Evolutionary conservation across 352 stramenopile species (phyloP).

Genomic region (Phytophthora pisi): DNA sequence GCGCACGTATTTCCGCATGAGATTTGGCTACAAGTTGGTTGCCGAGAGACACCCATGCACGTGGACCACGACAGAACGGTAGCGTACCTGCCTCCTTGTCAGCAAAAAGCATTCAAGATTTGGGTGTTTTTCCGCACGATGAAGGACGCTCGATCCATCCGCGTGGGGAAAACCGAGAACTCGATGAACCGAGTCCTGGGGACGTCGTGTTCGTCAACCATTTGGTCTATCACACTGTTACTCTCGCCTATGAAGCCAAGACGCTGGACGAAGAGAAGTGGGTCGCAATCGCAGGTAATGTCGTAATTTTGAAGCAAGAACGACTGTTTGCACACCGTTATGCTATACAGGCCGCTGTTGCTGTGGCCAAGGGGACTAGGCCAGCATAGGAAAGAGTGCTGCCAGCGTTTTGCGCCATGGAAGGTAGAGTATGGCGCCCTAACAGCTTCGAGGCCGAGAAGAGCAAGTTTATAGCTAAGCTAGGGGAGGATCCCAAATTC

Average conservation of each 20-base stretch:
- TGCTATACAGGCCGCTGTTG: not conserved
- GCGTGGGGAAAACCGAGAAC: not conserved
- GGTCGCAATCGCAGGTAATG: too few relatives aligned
- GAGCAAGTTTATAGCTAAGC: not conserved
- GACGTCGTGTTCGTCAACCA: too few relatives aligned
- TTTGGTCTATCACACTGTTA: too few relatives aligned
- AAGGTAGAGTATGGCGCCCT: not conserved
- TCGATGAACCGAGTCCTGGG: not conserved
- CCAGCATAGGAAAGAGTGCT: not conserved
- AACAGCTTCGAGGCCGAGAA: not conserved
- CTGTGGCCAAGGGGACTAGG: not conserved
- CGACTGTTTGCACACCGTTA: not conserved
- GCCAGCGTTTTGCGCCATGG: not conserved
- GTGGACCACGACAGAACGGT: not conserved
- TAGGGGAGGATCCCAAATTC: not conserved
- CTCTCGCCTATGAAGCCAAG: too few relatives aligned
- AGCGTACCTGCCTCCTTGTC: not conserved
- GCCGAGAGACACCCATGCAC: not conserved
- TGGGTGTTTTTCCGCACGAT: not conserved
- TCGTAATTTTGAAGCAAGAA: too few relatives aligned
- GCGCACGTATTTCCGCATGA: not conserved
- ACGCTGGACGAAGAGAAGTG: too few relatives aligned
- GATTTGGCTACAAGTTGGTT: not conserved
- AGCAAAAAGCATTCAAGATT: not conserved
- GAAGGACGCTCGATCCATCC: not conserved